A percentile compares a stretch with the other conserved stretches of the same genome.
Evolutionary conservation across 768 basidiomycete species (phyloP).

Genomic region (Mycena chlorophos): DNA sequence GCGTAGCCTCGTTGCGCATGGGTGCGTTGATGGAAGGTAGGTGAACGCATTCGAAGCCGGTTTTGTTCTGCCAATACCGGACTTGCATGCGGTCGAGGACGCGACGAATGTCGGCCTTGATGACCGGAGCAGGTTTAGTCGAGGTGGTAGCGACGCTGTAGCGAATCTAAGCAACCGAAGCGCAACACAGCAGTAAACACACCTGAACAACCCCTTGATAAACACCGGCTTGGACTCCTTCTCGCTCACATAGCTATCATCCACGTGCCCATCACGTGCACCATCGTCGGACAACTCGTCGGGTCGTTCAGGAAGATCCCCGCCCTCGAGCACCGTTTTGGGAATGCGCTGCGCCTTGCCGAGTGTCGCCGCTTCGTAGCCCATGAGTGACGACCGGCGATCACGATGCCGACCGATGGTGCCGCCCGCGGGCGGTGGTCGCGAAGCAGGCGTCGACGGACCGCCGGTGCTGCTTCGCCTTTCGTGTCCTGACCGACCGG

Average conservation of each 20-base stretch:
- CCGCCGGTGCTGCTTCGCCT: constrained; percentile 75
- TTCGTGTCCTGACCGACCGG: constrained; percentile 57
- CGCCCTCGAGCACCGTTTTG: constrained; percentile 48
- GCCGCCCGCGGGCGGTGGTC: constrained; percentile 40
- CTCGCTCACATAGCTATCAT: constrained; percentile 50
- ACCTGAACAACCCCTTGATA: constrained; percentile 95
- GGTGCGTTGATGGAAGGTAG: constrained; percentile 82
- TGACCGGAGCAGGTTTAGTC: constrained; percentile 76
- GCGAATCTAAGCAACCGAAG: not conserved
- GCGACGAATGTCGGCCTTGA: constrained; percentile 81
- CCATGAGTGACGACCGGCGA: constrained; percentile 65
- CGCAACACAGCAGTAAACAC: constrained; percentile 27
- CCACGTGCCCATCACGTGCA: constrained; percentile 46
- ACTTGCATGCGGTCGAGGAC: constrained; percentile 95
- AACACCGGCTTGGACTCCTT: constrained; percentile 93
- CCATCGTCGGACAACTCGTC: constrained; percentile 34
- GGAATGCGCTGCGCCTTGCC: constrained; percentile 47
- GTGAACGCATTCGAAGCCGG: constrained; percentile 96
- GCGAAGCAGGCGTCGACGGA: constrained; percentile 41
- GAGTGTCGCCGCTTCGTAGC: constrained; percentile 43
- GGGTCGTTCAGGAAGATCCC: constrained; percentile 18
- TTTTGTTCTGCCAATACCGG: constrained; percentile 85
- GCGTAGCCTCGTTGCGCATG: constrained; percentile 21
- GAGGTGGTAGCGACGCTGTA: constrained; percentile 87
- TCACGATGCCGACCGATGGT: constrained; percentile 59